Conservation (phyloP, 2,329 filamentous ascomycete genomes). For the Neofusicoccum sp. region DNA sequence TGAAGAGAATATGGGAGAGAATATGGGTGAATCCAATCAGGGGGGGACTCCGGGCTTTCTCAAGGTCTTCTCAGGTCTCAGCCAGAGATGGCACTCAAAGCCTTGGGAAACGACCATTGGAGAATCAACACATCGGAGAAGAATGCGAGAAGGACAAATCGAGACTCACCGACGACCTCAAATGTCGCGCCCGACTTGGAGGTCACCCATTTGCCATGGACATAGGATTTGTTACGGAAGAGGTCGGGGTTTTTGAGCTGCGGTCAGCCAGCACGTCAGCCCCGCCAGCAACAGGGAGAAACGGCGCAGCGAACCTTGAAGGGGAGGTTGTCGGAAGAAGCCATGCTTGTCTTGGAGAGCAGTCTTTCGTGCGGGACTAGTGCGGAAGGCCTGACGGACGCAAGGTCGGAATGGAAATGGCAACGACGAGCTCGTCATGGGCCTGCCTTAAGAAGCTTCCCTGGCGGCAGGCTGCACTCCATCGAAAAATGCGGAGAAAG, state of each 20-base stretch:
- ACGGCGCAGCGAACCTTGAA: constrained; percentile 42
- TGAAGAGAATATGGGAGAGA: neutral
- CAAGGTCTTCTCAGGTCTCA: neutral
- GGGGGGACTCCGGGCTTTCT: neutral
- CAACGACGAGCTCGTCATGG: neutral
- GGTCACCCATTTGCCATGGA: constrained; percentile 59
- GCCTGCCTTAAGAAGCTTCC: neutral
- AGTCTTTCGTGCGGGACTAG: neutral
- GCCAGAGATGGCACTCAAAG: neutral
- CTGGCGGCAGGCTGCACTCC: neutral
- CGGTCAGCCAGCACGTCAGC: constrained; percentile 2
- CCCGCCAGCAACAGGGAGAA: neutral
- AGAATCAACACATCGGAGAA: neutral
- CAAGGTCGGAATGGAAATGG: neutral
- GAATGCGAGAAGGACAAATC: neutral
- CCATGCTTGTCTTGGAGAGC: constrained; percentile 25
- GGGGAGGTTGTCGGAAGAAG: constrained; percentile 39
- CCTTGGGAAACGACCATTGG: neutral
- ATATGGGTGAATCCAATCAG: constrained; percentile 23
- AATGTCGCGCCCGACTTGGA: constrained; percentile 61
- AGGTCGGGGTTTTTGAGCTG: constrained; percentile 58
- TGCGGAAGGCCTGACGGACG: neutral
- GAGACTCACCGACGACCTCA: constrained; percentile 53
- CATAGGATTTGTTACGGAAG: constrained; percentile 57
- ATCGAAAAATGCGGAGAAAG: constrained; percentile 3